Base-by-base conservation (phyloP, 345 rosid genomes). In the Aethionema arabicum region DNA sequence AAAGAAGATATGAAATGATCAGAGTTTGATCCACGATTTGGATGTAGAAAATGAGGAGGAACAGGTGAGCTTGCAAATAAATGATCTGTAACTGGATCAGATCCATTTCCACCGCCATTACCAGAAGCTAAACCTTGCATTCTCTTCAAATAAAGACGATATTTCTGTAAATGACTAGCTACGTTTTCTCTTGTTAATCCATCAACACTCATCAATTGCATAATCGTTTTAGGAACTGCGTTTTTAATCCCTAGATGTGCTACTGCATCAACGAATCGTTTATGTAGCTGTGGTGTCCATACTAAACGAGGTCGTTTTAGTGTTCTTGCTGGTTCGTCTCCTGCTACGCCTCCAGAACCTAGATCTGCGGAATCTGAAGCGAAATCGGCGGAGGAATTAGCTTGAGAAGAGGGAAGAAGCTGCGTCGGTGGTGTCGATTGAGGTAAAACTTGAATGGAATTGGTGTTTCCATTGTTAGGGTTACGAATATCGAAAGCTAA, bases 161-260 rank as follows among this genome's bases (percentile, higher is more conserved):
- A 88, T 42, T 85, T 88, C 56, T 88, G 96, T 74, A 85, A 72
- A 69, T 88, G 96, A 56, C 90, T 85, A 4, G 96, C 96, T 0
- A 88, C 96, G 74, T 85, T 85, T 68, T 83, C 92, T 66, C 96
- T 72, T 4, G 96, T 88, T 63, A 88, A 68, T 35, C 96, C 92
- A 49, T 88, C 96, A 0, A 88, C 96, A 47, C 86, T 85, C 96
- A 88, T 88, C 44, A 85, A 71, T 79, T 85, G 90, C 96, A 88
- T 88, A 72, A 88, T 88, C 32, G 93, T 85, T 80, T 83, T 88
- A 7, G 92, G 92, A 48, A 88, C 92, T 3, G 96, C 92, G 76
- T 83, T 88, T 77, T 85, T 88, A 46, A 88, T 85, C 61, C 96
- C 96, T 68, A 88, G 71, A 51, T 85, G 96, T 31, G 92, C 90